Conservation (phyloP, 73 alveolate species). For the Paramecium octaurelia region DNA sequence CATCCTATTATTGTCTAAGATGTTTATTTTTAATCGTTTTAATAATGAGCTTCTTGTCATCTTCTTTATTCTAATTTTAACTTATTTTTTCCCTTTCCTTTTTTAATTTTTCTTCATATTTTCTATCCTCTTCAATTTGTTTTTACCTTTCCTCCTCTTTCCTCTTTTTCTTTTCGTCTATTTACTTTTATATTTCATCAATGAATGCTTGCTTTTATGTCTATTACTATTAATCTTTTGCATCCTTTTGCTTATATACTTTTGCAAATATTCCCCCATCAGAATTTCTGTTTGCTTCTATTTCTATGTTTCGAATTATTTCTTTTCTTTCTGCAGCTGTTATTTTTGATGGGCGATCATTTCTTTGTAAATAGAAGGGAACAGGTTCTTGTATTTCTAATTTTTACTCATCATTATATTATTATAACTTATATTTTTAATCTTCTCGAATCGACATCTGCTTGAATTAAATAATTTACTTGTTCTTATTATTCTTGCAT, state of each 20-base stretch:
- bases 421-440: not conserved
- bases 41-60: constrained; percentile 23
- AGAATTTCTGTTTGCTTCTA: not conserved
- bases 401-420: not conserved
- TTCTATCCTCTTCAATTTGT: constrained; percentile 44
- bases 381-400: not conserved
- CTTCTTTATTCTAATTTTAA: constrained; percentile 11
- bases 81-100: not conserved
- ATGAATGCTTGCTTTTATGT: not conserved
- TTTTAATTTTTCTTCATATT: not conserved
- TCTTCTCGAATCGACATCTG: not conserved
- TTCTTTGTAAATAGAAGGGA: not conserved
- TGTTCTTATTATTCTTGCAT: not conserved
- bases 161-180: constrained; percentile 9
- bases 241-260: constrained; percentile 33
- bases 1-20: constrained; percentile 26
- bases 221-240: not conserved
- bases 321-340: not conserved
- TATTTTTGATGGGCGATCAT: not conserved
- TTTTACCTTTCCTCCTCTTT: constrained; percentile 51
- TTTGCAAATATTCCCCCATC: constrained; percentile 47
- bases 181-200: constrained; percentile 24
- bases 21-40: constrained; percentile 1
- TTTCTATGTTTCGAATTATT: not conserved
- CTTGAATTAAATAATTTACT: not conserved